Percentiles rank a stretch among this genome's conserved stretches.
phyloP scores from a whole-genome alignment of 2,329 filamentous ascomycete genomes.

The Fusarium pseudocircinatum region DNA sequence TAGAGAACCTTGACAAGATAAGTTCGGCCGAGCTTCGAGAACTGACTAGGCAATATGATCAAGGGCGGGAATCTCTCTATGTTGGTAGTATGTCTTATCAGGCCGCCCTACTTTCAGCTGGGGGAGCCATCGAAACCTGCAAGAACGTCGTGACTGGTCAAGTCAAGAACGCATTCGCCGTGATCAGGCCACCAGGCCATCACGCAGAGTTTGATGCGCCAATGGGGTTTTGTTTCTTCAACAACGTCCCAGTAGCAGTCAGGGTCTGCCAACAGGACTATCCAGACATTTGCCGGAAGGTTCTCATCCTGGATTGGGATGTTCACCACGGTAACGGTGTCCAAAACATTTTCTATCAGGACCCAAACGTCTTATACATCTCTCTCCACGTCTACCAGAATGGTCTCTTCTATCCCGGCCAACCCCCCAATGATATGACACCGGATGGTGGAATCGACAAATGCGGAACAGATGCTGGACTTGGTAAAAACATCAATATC shows the following conservation, averaged over 20 bases:
- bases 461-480: slow-evolving; percentile 63
- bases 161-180: slow-evolving; percentile 94
- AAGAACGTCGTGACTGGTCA: slow-evolving; percentile 84
- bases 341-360: slow-evolving; percentile 94
- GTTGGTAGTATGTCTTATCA: slow-evolving; percentile 84
- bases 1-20: slow-evolving; percentile 65
- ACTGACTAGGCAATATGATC: slow-evolving; percentile 69
- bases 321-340: slow-evolving; percentile 88
- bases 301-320: slow-evolving; percentile 94
- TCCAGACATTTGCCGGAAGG: slow-evolving; percentile 82
- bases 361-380: slow-evolving; percentile 95
- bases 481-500: slow-evolving; percentile 73
- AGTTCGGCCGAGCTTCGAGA: slow-evolving; percentile 73
- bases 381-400: slow-evolving; percentile 90
- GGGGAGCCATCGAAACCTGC: slow-evolving; percentile 95
- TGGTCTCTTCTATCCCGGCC: slow-evolving; percentile 85
- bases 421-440: slow-evolving; percentile 64
- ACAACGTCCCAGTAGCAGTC: slow-evolving; percentile 95
- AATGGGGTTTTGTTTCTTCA: slow-evolving; percentile 97
- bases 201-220: slow-evolving; percentile 88
- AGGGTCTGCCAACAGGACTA: slow-evolving; percentile 85
- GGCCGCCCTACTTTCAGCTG: slow-evolving; percentile 84
- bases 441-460: slow-evolving; percentile 71
- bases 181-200: slow-evolving; percentile 94
- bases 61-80: slow-evolving; percentile 80